These are phyloP conservation scores for Quercus mongolica DNA, from an alignment of 306 rosid genomes.

Conservation along the genomic window DNA sequence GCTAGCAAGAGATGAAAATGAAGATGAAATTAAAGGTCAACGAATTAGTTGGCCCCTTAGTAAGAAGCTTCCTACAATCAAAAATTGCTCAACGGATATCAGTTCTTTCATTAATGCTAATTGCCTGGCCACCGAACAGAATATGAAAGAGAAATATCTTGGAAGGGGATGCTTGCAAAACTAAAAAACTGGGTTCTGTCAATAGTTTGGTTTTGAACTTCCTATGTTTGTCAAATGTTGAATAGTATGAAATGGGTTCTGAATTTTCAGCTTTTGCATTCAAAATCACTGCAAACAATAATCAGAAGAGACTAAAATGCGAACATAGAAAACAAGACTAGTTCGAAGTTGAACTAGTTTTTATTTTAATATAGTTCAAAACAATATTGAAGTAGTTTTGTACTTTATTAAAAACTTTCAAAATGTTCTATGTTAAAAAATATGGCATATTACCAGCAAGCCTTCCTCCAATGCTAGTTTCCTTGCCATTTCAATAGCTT, in stretches of 20 bases:
- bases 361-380: not conserved
- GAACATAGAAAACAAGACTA: not conserved
- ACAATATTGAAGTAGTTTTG: not conserved
- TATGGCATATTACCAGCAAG: constrained; percentile 57
- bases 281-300: not conserved
- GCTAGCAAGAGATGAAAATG: constrained; percentile 17
- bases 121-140: not conserved
- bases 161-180: not conserved
- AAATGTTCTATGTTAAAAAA: constrained; percentile 9
- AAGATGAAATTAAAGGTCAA: constrained; percentile 17
- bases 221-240: not conserved
- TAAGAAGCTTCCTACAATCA: not conserved
- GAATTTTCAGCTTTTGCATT: not conserved
- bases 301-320: not conserved
- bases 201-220: too few species aligned
- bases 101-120: not conserved
- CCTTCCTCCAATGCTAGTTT: constrained; percentile 92
- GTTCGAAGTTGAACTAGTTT: not conserved
- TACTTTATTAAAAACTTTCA: not conserved
- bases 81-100: constrained; percentile 6
- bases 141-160: not conserved
- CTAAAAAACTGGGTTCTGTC: not conserved
- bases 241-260: not conserved
- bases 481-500: constrained; percentile 91
- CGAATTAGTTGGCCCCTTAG: constrained; percentile 1